Base-by-base conservation (phyloP, 2,329 filamentous ascomycete genomes). In the Monilinia aucupariae region DNA sequence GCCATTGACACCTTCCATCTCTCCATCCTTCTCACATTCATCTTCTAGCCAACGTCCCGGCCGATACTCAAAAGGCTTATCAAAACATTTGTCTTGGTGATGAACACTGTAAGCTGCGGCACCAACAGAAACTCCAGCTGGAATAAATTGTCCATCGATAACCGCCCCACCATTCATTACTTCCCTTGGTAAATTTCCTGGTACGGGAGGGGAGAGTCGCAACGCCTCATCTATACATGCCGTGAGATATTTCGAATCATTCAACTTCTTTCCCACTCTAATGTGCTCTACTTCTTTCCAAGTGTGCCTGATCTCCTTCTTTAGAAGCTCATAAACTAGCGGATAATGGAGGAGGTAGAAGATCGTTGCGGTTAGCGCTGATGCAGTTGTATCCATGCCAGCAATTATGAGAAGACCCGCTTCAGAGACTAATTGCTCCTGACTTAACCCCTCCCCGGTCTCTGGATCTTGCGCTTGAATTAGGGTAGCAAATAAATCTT, bases 101-200 rank as follows among this genome's bases (percentile, higher is more conserved):
- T 59, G 43, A 49, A 59, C 20, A 49, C 58, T 52, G 70, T 79
- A 81, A 15, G 74, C 73, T 0, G 77, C 75, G 10, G 76, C 77
- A 0, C 78, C 78, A 34, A 77, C 75, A 53, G 77, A 74, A 17
- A 75, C 76, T 5, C 78, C 79, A 20, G 71, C 72, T 0, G 78
- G 73, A 48, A 76, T 62, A 9, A 64, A 71, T 7, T 55, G 30
- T 7, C 69, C 71, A 53, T 73, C 71, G 45, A 72, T 67, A 2
- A 43, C 32, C 0, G 67, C 39, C 0, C 70, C 71, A 2, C 65
- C 64, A 0, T 54, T 15, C 20, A 70, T 54, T 15, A 69, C 64
- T 49, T 68, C 66, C 3, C 71, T 65, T 15, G 68, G 67, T 3
- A 71, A 52, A 9, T 66, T 56, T 0, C 66, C 67, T 8, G 56